Percentiles rank a stretch among this genome's conserved stretches.
Conservation (phyloP, 805 yeast genomes). For the Zygosaccharomyces pseudorouxii region DNA sequence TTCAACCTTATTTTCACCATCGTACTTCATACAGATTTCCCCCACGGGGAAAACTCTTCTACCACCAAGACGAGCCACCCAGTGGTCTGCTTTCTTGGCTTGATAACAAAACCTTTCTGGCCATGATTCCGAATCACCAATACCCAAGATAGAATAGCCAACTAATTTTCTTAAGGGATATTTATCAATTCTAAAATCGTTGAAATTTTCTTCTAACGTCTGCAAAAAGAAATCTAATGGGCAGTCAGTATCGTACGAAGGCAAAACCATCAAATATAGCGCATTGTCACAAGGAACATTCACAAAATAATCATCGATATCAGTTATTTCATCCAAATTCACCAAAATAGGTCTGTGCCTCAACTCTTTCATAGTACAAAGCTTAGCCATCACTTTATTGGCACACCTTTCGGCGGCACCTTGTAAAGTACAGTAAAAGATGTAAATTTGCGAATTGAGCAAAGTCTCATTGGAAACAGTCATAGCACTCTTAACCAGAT, state of each 20-base stretch:
- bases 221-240: conserved; percentile 86
- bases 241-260: conserved; percentile 89
- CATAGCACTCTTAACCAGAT: conserved; percentile 31
- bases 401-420: conserved; percentile 79
- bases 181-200: conserved; percentile 82
- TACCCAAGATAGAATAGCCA: conserved; percentile 82
- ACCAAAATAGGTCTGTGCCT: conserved; percentile 47
- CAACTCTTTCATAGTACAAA: conserved; percentile 32
- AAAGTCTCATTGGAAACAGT: conserved; percentile 42
- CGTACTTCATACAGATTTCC: conserved; percentile 71
- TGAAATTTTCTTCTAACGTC: conserved; percentile 70
- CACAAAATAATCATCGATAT: conserved; percentile 76
- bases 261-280: conserved; percentile 69
- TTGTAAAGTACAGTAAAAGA: conserved; percentile 81
- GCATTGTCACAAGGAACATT: conserved; percentile 52
- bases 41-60: conserved; percentile 82
- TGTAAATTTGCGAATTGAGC: conserved; percentile 52
- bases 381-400: conserved; percentile 39
- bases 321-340: conserved; percentile 77
- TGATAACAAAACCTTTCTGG: conserved; percentile 82
- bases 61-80: conserved; percentile 79
- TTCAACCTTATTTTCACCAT: conserved; percentile 52
- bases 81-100: conserved; percentile 66
- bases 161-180: conserved; percentile 63
- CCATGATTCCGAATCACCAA: conserved; percentile 88